Conservation (phyloP, 1,284 basidiomycete genomes). For the Singerocomus rubriflavus region DNA sequence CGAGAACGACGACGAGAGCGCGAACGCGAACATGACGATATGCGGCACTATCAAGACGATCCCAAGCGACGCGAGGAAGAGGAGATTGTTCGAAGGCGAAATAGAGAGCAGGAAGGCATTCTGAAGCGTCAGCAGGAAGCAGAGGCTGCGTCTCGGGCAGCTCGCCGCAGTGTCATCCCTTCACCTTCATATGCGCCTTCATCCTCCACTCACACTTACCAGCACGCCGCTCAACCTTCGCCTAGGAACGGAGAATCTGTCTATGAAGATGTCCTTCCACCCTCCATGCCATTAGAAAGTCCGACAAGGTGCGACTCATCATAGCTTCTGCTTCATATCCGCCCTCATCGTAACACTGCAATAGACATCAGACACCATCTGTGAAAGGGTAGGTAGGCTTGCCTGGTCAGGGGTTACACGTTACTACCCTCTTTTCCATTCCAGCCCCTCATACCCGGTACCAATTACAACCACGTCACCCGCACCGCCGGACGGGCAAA, state of each 20-base stretch:
- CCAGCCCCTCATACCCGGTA: slow-evolving; percentile 34
- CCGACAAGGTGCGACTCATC: slow-evolving; percentile 39
- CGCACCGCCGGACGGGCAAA: slow-evolving; percentile 39
- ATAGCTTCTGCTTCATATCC: slow-evolving; percentile 26
- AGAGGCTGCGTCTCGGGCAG: slow-evolving; percentile 28
- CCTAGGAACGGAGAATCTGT: slow-evolving; percentile 21
- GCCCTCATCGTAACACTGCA: slow-evolving; percentile 20
- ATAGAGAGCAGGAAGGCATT: slow-evolving; percentile 46
- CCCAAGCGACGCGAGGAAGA: slow-evolving; percentile 33
- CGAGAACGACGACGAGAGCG: slow-evolving; percentile 27
- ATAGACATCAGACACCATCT: slow-evolving; percentile 23
- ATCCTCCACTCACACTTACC: slow-evolving; percentile 18
- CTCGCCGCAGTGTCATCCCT: slow-evolving; percentile 19
- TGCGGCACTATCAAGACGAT: slow-evolving; percentile 24
- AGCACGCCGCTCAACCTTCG: slow-evolving; percentile 23
- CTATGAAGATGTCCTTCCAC: slow-evolving; percentile 27
- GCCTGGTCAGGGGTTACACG: slow-evolving; percentile 2
- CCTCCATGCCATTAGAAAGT: slow-evolving; percentile 44
- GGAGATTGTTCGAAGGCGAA: slow-evolving; percentile 28
- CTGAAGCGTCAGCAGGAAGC: slow-evolving; percentile 46
- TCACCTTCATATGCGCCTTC: slow-evolving; percentile 22
- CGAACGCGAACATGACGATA: slow-evolving; percentile 22
- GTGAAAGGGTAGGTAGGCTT: slow-evolving; percentile 28
- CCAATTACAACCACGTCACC: slow-evolving; percentile 52
- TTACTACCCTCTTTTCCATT: slow-evolving; percentile 20